Evolutionary conservation across 208 protist species (phyloP).

Genomic region (Leishmania lainsoni): DNA sequence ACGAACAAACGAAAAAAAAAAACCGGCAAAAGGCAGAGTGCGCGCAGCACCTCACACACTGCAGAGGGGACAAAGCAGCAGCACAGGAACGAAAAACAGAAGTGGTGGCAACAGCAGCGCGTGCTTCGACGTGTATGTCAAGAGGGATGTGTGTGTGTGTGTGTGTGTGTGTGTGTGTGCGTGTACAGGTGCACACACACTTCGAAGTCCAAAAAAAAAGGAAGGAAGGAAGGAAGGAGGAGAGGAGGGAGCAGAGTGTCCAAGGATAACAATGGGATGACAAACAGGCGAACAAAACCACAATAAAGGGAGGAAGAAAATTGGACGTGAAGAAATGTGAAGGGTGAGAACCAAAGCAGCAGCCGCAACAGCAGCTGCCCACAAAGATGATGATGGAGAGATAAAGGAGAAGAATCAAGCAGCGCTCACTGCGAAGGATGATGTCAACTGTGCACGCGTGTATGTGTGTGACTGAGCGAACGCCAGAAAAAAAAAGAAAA

Average conservation of each 20-base stretch:
- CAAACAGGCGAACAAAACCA: neutral
- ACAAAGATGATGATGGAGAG: neutral
- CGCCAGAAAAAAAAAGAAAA: constrained; percentile 3
- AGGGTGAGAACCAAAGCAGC: neutral
- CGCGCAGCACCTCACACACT: neutral
- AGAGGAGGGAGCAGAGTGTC: neutral
- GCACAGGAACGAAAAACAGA: too few relatives aligned
- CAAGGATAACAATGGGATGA: neutral
- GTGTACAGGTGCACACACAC: neutral
- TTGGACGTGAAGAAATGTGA: constrained; percentile 10
- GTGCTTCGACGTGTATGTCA: neutral
- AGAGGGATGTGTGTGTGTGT: neutral
- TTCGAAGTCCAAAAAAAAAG: neutral
- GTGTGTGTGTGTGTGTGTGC: neutral
- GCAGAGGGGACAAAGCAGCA: neutral
- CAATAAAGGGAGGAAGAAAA: constrained; percentile 1
- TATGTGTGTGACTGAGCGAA: constrained; percentile 1
- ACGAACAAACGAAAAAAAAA: neutral
- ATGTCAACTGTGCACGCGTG: neutral
- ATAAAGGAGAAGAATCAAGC: neutral
- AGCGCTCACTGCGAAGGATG: neutral
- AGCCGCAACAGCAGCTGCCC: neutral
- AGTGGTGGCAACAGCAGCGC: neutral
- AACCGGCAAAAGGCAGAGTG: neutral
- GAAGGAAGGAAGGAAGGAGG: neutral